These are phyloP conservation scores for Fusarium ramigenum DNA, from an alignment of 2,329 filamentous ascomycete species.

Conservation along the genomic window DNA sequence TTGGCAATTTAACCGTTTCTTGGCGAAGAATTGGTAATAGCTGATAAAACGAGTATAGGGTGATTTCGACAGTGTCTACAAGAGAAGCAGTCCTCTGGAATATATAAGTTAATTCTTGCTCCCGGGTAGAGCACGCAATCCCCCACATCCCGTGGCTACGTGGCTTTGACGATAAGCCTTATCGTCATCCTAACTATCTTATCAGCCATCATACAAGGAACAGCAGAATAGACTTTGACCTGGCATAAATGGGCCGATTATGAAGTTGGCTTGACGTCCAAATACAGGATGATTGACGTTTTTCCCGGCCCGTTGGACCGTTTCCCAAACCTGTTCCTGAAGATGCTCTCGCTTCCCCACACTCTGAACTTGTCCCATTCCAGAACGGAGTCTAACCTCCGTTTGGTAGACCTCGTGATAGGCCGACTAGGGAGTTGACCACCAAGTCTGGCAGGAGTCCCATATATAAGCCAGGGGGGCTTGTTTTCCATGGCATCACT, in stretches of 20 bases:
- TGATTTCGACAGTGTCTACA: not conserved
- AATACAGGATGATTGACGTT: not conserved
- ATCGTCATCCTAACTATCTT: not conserved
- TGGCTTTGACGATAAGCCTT: not conserved
- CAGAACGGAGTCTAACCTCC: conserved; percentile 13
- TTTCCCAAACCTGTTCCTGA: not conserved
- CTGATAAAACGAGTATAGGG: not conserved
- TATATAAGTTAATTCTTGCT: not conserved
- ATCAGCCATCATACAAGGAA: not conserved
- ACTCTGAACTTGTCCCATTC: conserved; percentile 3
- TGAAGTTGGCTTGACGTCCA: not conserved
- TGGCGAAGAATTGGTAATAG: not conserved
- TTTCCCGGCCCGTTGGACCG: conserved; percentile 10
- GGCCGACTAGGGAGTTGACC: not conserved
- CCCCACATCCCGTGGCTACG: not conserved
- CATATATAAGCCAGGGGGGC: not conserved
- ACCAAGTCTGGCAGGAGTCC: not conserved
- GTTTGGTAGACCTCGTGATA: not conserved
- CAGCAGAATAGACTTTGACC: not conserved
- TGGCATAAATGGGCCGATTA: not conserved
- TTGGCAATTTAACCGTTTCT: not conserved
- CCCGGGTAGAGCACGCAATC: not conserved
- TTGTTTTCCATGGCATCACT: not conserved
- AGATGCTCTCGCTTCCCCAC: not conserved
- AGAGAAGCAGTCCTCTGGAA: not conserved